These are phyloP conservation scores for Fraxinus pennsylvanica DNA, from an alignment of 257 asterid genomes.

Conservation along the genomic window DNA sequence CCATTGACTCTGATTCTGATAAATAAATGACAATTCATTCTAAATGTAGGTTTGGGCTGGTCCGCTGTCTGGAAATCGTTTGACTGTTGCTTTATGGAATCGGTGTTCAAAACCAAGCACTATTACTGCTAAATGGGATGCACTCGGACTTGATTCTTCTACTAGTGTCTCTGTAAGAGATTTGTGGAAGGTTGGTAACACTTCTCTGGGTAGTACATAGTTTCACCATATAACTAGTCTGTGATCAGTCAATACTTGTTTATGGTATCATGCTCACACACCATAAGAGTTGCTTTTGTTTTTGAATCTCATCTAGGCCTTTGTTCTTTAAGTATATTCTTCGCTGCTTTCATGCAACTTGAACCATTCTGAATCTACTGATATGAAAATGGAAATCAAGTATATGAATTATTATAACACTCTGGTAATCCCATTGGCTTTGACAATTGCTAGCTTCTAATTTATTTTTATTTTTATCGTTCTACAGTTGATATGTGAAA, in stretches of 20 bases:
- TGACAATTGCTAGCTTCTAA: no score
- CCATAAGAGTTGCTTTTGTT: no score
- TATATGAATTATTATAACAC: no score
- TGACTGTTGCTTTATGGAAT: constrained; percentile 84
- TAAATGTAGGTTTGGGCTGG: constrained; percentile 89
- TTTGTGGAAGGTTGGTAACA: constrained; percentile 75
- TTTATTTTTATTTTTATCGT: no score
- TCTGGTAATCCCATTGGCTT: no score
- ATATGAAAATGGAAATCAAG: no score
- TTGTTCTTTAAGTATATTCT: no score
- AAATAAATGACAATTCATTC: not conserved
- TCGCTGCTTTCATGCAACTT: no score
- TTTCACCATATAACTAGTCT: not conserved
- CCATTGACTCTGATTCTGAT: not conserved
- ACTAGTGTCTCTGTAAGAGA: constrained; percentile 68
- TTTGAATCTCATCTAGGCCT: no score
- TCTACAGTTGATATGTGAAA: no score
- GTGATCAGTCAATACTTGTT: not conserved
- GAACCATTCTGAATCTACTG: no score
- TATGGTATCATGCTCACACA: no score
- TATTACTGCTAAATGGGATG: constrained; percentile 64
- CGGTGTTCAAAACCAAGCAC: constrained; percentile 62
- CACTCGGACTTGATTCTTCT: constrained; percentile 76
- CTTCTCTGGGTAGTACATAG: not conserved
- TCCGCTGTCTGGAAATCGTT: constrained; percentile 78